Conservation (phyloP, 2,329 filamentous ascomycete species). For the Microcyclospora tardicrescens region DNA sequence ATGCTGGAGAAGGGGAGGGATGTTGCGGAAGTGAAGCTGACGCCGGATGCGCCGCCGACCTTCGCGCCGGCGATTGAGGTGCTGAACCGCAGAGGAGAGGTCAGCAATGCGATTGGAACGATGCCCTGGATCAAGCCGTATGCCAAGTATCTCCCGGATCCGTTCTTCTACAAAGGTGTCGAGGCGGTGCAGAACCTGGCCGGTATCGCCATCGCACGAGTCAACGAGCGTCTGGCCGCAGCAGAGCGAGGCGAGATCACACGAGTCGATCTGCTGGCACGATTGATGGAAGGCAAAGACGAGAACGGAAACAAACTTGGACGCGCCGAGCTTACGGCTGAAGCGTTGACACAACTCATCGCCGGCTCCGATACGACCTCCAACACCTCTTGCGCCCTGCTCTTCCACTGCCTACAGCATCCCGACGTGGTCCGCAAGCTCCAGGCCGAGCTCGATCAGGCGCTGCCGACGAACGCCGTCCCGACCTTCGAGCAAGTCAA, state of each 20-base stretch:
- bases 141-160: slow-evolving; percentile 53
- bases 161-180: slow-evolving; percentile 24
- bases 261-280: slow-evolving; percentile 67
- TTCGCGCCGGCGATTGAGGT: slow-evolving; percentile 59
- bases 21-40: slow-evolving; percentile 19
- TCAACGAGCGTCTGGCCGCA: slow-evolving; percentile 58
- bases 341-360: slow-evolving; percentile 80
- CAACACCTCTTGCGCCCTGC: slow-evolving; percentile 69
- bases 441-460: slow-evolving; percentile 61
- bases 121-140: slow-evolving; percentile 64
- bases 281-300: slow-evolving; percentile 76
- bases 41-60: slow-evolving; percentile 16
- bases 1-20: slow-evolving; percentile 62
- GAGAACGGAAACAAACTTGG: slow-evolving; percentile 63
- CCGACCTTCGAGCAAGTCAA: slow-evolving; percentile 61
- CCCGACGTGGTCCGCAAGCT: slow-evolving; percentile 60
- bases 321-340: slow-evolving; percentile 69
- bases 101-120: slow-evolving; percentile 63
- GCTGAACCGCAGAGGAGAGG: slow-evolving; percentile 75
- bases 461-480: slow-evolving; percentile 49
- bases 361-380: slow-evolving; percentile 65
- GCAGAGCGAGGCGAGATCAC: slow-evolving; percentile 42
- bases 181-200: slow-evolving; percentile 56
- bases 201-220: slow-evolving; percentile 75
- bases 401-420: slow-evolving; percentile 61